Evolutionary conservation across 2,329 filamentous ascomycete species (phyloP).

Genomic region (Nemania serpens): DNA sequence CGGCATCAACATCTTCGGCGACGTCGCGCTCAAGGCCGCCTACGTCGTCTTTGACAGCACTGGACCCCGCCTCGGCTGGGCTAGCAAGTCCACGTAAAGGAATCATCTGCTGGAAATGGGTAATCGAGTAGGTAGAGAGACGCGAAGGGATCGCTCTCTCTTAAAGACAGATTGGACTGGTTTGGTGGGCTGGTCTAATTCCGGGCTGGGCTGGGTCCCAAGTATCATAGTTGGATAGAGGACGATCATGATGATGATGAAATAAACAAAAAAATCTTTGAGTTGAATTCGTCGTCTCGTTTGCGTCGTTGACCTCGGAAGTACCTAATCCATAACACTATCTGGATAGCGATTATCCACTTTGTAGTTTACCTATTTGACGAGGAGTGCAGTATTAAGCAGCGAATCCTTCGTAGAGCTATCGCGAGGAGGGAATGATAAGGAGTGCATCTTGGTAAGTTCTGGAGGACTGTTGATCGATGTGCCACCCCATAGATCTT

Average conservation of each 20-base stretch:
- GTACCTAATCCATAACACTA: too few species aligned
- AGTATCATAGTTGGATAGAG: background rate
- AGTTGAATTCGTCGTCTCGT: too few species aligned
- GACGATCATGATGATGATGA: background rate
- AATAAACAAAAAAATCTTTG: background rate
- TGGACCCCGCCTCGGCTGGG: constrained; percentile 51
- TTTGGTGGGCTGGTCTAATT: background rate
- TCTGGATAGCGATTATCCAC: too few species aligned
- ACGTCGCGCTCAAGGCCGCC: constrained; percentile 68
- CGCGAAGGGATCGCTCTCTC: too few species aligned
- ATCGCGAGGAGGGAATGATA: too few species aligned
- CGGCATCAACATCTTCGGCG: constrained; percentile 64
- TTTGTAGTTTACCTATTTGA: too few species aligned
- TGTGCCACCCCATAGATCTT: too few species aligned
- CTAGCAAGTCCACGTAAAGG: constrained; percentile 38
- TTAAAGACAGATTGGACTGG: background rate
- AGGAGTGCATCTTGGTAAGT: too few species aligned
- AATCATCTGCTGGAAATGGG: background rate
- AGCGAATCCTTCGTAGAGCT: too few species aligned
- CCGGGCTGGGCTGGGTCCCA: background rate
- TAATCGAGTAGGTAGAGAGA: background rate
- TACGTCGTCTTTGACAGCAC: constrained; percentile 63
- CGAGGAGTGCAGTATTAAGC: too few species aligned
- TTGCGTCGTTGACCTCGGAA: too few species aligned
- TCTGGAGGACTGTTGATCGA: too few species aligned